Evolutionary conservation across 495 filamentous ascomycete species (phyloP), one percentile per base, ranked within the genome.

Genomic region (Penicillium maclennaniae): DNA sequence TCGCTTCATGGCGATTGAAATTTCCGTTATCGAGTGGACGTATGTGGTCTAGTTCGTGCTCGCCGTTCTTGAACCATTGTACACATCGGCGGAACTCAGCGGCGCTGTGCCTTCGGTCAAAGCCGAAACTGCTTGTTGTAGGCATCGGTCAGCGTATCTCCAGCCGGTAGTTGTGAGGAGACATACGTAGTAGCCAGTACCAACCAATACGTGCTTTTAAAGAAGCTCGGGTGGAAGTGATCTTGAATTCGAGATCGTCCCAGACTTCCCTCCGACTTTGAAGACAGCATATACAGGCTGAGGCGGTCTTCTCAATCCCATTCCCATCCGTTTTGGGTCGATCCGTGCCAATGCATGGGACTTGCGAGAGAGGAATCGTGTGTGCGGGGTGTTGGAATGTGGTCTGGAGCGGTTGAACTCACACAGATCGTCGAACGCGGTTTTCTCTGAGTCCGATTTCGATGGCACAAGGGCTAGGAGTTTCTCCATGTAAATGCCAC

Each of bases 51-150:
- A 37, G 31, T 17, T 15, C 17, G 21, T 17, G 41, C 19, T 21
- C n/a, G 48, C 21, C 42, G 8, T 41, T 45, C 49, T 12, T 41
- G 42, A 15, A 40, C 28, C 43, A 34, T 37, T 38, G 45, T 37
- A 23, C 19, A 15, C 10, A 39, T 21, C 15, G 23, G 43, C 9
- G 49, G 31, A 53, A 53, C 19, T 53, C 43, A 23, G 31, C 27
- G 6, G 67, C 70, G 20, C 66, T 69, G 51, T 76, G 73, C 62
- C 66, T 69, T 2, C 64, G 60, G 44, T 71, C 65, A 19, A 76
- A 66, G 7, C 59, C 64, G 49, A 69, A 68, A 16, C 59, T 66
- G 45, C 21, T 15, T 12, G 45, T 14, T 6, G 14, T 7, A 8
- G 23, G 23, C 21, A 27, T 9, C 21, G 25, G 27, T 15, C 3